Percentiles rank a stretch among this genome's conserved stretches.
phyloP scores from a whole-genome alignment of 2,329 filamentous ascomycete species.

The Coniochaeta pulveracea region DNA sequence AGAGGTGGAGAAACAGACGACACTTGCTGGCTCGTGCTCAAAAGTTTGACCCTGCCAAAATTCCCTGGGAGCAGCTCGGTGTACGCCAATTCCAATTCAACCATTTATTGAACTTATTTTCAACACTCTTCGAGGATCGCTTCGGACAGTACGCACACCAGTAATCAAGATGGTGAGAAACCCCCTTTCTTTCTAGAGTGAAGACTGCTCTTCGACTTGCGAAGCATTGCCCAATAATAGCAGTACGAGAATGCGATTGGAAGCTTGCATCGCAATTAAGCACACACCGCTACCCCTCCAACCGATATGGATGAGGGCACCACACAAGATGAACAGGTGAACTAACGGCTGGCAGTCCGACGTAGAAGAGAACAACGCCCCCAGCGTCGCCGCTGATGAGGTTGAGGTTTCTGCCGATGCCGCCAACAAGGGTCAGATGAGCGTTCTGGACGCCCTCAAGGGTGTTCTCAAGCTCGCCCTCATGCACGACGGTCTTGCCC shows the following conservation, averaged over 20 bases:
- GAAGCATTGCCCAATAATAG: too few relatives aligned
- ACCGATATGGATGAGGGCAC: too few relatives aligned
- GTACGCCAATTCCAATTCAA: constrained; percentile 2
- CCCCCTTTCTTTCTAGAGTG: constrained; percentile 3
- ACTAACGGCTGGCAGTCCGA: constrained; percentile 79
- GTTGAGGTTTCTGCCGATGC: constrained; percentile 94
- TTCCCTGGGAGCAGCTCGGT: constrained; percentile 1
- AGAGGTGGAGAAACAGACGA: too few relatives aligned
- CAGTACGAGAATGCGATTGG: too few relatives aligned
- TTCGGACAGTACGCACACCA: constrained; percentile 38
- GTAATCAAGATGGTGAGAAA: constrained; percentile 48
- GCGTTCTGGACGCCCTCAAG: constrained; percentile 96
- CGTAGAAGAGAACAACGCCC: constrained; percentile 97
- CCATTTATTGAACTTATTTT: constrained; percentile 3
- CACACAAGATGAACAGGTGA: constrained; percentile 6
- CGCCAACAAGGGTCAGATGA: constrained; percentile 85
- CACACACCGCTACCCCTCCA: constrained; percentile 2
- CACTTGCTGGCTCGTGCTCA: too few relatives aligned
- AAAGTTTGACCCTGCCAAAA: too few relatives aligned
- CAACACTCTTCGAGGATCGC: constrained; percentile 55
- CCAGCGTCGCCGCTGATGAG: constrained; percentile 74
- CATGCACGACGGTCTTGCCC: constrained; percentile 98
- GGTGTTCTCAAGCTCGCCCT: constrained; percentile 96
- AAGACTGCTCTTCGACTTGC: constrained; percentile 1
- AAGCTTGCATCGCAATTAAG: too few relatives aligned